These are phyloP conservation scores for Thalassiosira mediterranea DNA, from an alignment of 352 stramenopile species.

Conservation along the genomic window DNA sequence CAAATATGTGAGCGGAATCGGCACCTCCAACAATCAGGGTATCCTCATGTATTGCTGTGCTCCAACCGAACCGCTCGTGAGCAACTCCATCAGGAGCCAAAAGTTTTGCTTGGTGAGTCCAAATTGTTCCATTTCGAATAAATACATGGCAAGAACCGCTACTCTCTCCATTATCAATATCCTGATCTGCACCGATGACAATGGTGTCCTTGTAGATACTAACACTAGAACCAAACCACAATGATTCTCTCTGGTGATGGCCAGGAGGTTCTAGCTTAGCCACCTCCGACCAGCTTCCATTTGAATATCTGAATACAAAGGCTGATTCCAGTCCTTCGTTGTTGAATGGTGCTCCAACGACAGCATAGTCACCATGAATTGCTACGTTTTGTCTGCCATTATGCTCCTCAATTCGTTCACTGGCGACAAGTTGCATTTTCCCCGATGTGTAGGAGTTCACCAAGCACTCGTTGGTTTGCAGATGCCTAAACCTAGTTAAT, in stretches of 20 bases:
- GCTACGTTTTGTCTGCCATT: no score
- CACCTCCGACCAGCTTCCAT: background rate
- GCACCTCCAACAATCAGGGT: background rate
- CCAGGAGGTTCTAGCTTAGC: background rate
- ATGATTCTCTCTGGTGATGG: background rate
- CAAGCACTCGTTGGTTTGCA: no score
- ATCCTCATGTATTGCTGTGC: background rate
- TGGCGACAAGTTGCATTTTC: no score
- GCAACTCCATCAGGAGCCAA: background rate
- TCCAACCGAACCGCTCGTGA: slow-evolving; percentile 1
- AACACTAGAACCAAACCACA: slow-evolving; percentile 4
- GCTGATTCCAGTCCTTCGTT: no score
- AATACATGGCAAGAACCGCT: slow-evolving; percentile 8
- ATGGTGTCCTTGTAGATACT: slow-evolving; percentile 2
- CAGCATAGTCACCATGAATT: no score
- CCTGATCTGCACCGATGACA: background rate
- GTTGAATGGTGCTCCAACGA: no score
- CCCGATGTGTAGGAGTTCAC: no score
- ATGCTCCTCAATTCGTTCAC: no score
- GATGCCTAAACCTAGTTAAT: no score
- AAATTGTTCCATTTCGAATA: slow-evolving; percentile 8
- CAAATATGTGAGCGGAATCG: slow-evolving; percentile 8
- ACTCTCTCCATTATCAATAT: background rate
- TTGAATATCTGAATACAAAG: no score
- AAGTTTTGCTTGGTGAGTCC: slow-evolving; percentile 16